Conservation (phyloP, 306 rosid species). For the Malus sylvestris region DNA sequence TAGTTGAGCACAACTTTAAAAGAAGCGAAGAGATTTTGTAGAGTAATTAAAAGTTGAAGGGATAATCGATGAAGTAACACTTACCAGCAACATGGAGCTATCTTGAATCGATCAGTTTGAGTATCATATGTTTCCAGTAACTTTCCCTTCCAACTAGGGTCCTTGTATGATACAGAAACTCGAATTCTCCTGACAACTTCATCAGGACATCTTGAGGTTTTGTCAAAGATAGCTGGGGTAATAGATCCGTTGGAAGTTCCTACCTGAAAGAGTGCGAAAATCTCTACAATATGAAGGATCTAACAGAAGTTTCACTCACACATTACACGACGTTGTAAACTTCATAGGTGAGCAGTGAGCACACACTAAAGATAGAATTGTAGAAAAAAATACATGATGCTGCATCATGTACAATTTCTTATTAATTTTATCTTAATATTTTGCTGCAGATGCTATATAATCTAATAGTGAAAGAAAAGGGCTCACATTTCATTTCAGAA, state of each 20-base stretch:
- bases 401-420: background rate
- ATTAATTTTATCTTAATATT: background rate
- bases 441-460: background rate
- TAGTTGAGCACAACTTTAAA: background rate
- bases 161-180: slow-evolving; percentile 51
- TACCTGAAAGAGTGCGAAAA: slow-evolving; percentile 35
- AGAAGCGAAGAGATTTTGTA: background rate
- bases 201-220: slow-evolving; percentile 74
- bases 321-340: background rate
- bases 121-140: slow-evolving; percentile 79
- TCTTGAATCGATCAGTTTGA: slow-evolving; percentile 51
- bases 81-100: slow-evolving; percentile 81
- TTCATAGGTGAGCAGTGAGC: background rate
- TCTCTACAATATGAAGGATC: background rate
- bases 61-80: background rate
- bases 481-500: background rate
- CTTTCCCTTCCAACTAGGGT: slow-evolving; percentile 50
- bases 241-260: slow-evolving; percentile 54
- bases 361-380: background rate
- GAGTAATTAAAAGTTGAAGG: background rate
- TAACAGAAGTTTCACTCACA: background rate
- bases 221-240: slow-evolving; percentile 58
- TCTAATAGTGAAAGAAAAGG: background rate
- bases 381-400: background rate
- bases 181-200: slow-evolving; percentile 79